These are phyloP conservation scores for Nicotiana attenuata DNA, from an alignment of 257 asterid species.

Conservation along the genomic window DNA sequence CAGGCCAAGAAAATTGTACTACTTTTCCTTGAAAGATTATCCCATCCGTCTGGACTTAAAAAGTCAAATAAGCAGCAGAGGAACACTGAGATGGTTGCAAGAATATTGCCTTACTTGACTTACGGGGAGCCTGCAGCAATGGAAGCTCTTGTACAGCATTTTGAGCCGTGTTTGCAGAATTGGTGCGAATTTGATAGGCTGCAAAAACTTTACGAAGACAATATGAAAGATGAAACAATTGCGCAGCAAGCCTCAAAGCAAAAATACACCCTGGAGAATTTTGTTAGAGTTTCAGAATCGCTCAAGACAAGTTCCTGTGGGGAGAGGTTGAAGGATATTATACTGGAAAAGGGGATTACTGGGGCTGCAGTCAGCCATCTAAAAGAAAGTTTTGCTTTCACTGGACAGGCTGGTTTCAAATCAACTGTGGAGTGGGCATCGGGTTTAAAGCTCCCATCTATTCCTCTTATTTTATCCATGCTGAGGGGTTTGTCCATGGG, in stretches of 20 bases:
- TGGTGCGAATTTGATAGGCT: conserved; percentile 81
- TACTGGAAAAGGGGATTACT: conserved; percentile 89
- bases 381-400: conserved; percentile 69
- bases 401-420: conserved; percentile 70
- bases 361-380: conserved; percentile 74
- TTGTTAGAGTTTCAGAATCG: conserved; percentile 92
- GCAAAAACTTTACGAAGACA: conserved; percentile 63
- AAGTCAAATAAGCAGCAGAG: conserved; percentile 93
- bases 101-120: conserved; percentile 94
- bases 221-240: conserved; percentile 69
- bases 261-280: conserved; percentile 86
- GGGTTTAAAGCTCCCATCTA: conserved; percentile 74
- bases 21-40: conserved; percentile 92
- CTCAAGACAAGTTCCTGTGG: conserved; percentile 96
- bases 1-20: conserved; percentile 97
- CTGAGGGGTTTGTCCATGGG: conserved; percentile 93
- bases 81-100: conserved; percentile 98
- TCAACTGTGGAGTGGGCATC: conserved; percentile 66
- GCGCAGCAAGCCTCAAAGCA: conserved; percentile 72
- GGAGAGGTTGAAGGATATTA: conserved; percentile 92
- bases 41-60: conserved; percentile 88
- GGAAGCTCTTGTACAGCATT: conserved; percentile 97
- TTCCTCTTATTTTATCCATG: conserved; percentile 93
- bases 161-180: conserved; percentile 77
- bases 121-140: conserved; percentile 98